Base-by-base conservation (phyloP, 495 filamentous ascomycete genomes). In the Saxophila tyrrhenica region DNA sequence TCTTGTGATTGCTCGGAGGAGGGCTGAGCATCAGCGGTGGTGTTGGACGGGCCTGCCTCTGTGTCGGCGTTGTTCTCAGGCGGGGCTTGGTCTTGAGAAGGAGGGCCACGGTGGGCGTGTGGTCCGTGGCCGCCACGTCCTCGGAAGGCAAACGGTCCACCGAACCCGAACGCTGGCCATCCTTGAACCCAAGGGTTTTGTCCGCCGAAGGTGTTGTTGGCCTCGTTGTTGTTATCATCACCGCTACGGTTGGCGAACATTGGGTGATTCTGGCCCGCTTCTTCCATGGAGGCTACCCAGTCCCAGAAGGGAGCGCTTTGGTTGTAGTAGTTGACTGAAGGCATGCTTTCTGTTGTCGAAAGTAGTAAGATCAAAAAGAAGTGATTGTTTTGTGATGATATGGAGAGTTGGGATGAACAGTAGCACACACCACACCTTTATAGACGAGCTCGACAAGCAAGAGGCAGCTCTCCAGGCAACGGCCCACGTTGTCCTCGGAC, bases 291-390 rank as follows among this genome's bases (percentile, higher is more conserved):
- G 29, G 70, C 66, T 41, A 72, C 47, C 41, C 66, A 73, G 64
- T 73, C 71, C 71, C 71, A 73, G 61, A 73, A 73, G 50, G 70
- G 71, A 50, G 65, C 70, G 3, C 63, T 61, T 54, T 70, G 67
- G 54, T 73, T 69, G 66, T 67, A 44, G 41, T 44, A 44, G 15
- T 21, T 44, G 15, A 44, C 41, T 5, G 7, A 9, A 21, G 41
- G 41, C 41, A 44, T 44, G 41, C 3, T 44, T 44, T 5, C 17
- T 21, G 7, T 44, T 8, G 3, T 21, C 19, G 7, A 44, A 3
- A 21, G 35, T 16, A 9, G 8, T 8, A 9, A 39, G 35, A 39
- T 39, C 16, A 39, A 9, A 39, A 39, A 9, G 35, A 39, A 39
- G 35, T 44, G 19, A 17, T 44, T 35, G 41, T 9, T 3, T 8